These are phyloP conservation scores for Botrytis fabae DNA, from an alignment of 2,329 filamentous ascomycete species.

Conservation along the genomic window DNA sequence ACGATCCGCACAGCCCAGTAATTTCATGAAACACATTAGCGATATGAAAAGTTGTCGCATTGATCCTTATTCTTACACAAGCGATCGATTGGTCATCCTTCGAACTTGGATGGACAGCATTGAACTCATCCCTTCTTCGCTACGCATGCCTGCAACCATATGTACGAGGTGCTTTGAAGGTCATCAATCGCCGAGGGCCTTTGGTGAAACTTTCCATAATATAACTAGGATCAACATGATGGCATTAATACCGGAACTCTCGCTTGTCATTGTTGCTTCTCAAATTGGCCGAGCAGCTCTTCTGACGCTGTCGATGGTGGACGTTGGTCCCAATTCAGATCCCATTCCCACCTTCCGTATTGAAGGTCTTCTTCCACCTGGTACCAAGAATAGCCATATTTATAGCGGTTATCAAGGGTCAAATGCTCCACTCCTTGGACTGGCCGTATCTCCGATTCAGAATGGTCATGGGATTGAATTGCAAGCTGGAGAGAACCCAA, in stretches of 20 bases:
- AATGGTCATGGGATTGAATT: conserved; percentile 41
- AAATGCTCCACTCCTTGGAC: conserved; percentile 56
- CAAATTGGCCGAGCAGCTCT: conserved; percentile 66
- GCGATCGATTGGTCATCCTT: conserved; percentile 24
- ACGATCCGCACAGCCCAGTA: background rate
- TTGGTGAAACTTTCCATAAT: background rate
- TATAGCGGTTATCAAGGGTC: background rate
- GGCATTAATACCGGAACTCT: conserved; percentile 66
- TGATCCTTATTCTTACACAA: background rate
- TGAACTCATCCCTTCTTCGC: conserved; percentile 25
- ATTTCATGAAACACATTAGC: background rate
- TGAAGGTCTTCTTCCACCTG: conserved; percentile 53
- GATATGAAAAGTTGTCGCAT: background rate
- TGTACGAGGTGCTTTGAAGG: conserved; percentile 21
- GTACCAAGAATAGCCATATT: background rate
- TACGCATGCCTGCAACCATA: conserved; percentile 26
- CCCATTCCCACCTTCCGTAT: conserved; percentile 47
- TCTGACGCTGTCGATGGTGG: conserved; percentile 56
- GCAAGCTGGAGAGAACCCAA: conserved; percentile 37
- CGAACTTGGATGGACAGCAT: conserved; percentile 28
- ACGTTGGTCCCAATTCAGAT: conserved; percentile 13
- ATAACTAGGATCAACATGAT: conserved; percentile 58
- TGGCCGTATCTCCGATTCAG: conserved; percentile 67
- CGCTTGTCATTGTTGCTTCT: conserved; percentile 66
- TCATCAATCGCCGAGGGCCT: background rate